phyloP scores from a whole-genome alignment of 2,329 filamentous ascomycete species.

The Plenodomus biglobosus region DNA sequence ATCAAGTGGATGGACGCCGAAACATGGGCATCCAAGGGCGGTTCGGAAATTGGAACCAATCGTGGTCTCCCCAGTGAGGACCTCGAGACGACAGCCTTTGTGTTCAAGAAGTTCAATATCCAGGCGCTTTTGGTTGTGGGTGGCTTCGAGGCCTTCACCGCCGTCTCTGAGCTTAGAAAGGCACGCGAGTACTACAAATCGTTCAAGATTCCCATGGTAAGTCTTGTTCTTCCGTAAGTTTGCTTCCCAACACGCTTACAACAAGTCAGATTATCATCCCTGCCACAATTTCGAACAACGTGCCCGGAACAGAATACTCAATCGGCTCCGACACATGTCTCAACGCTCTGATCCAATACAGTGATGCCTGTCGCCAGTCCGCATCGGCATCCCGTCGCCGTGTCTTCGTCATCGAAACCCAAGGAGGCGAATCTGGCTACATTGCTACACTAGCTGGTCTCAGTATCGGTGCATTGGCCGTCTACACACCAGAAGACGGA shows the following conservation, averaged over 20 bases:
- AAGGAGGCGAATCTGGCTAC: constrained; percentile 92
- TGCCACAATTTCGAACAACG: constrained; percentile 98
- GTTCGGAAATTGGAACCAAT: constrained; percentile 97
- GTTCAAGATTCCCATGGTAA: constrained; percentile 82
- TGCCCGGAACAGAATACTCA: constrained; percentile 95
- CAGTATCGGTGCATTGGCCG: constrained; percentile 85
- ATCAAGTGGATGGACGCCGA: constrained; percentile 95
- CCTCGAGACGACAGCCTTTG: constrained; percentile 76
- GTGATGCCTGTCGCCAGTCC: constrained; percentile 96
- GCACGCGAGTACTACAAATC: constrained; percentile 76
- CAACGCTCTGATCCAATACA: constrained; percentile 92
- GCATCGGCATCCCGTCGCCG: constrained; percentile 89
- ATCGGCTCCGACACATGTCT: constrained; percentile 95
- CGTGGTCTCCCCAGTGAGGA: constrained; percentile 87
- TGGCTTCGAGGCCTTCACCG: constrained; percentile 95
- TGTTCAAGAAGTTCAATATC: constrained; percentile 84
- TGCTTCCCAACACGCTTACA: constrained; percentile 4
- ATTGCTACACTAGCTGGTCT: constrained; percentile 88
- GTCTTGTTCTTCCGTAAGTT: not conserved
- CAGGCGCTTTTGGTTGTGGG: constrained; percentile 91
- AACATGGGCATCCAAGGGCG: constrained; percentile 92
- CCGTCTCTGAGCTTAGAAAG: constrained; percentile 82
- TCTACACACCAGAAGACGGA: constrained; percentile 96
- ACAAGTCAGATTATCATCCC: constrained; percentile 74
- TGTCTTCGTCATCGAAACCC: constrained; percentile 97